Conservation (phyloP, 495 filamentous ascomycete genomes). For the Aspergillus funiculosus region DNA sequence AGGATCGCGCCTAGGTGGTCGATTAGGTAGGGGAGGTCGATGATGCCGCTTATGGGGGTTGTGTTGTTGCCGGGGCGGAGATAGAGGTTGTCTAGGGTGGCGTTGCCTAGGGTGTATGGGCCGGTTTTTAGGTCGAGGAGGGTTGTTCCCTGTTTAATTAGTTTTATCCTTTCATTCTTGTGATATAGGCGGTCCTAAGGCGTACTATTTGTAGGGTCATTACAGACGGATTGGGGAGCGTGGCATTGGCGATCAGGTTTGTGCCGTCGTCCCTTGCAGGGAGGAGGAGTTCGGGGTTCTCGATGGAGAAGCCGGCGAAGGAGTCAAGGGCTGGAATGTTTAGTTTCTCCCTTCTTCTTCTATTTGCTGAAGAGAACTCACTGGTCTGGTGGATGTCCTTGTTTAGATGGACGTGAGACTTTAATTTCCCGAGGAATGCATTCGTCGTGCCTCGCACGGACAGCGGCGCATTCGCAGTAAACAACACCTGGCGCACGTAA, state of each 20-base stretch:
- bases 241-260: conserved; percentile 34
- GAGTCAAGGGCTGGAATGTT: conserved; percentile 23
- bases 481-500: conserved; percentile 33
- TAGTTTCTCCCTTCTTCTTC: neutral
- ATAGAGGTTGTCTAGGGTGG: conserved; percentile 50
- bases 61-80: conserved; percentile 56
- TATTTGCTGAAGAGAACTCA: conserved; percentile 13
- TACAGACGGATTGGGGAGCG: conserved; percentile 35
- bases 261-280: conserved; percentile 24
- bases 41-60: conserved; percentile 39
- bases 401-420: conserved; percentile 31
- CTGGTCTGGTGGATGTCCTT: conserved; percentile 34
- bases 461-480: conserved; percentile 24
- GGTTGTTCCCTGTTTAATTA: conserved; percentile 21
- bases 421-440: conserved; percentile 32
- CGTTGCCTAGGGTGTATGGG: conserved; percentile 44
- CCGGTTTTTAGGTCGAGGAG: conserved; percentile 32
- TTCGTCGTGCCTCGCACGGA: conserved; percentile 30
- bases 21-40: conserved; percentile 32
- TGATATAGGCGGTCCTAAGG: too few species aligned
- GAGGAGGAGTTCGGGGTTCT: conserved; percentile 20
- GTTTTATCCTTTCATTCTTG: neutral
- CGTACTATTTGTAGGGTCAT: conserved; percentile 34
- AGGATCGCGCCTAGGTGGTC: conserved; percentile 27
- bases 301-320: conserved; percentile 29